Evolutionary conservation across 2,329 filamentous ascomycete genomes (phyloP), one percentile per base, ranked within the genome.

Genomic region (Trichoderma guizhouense): DNA sequence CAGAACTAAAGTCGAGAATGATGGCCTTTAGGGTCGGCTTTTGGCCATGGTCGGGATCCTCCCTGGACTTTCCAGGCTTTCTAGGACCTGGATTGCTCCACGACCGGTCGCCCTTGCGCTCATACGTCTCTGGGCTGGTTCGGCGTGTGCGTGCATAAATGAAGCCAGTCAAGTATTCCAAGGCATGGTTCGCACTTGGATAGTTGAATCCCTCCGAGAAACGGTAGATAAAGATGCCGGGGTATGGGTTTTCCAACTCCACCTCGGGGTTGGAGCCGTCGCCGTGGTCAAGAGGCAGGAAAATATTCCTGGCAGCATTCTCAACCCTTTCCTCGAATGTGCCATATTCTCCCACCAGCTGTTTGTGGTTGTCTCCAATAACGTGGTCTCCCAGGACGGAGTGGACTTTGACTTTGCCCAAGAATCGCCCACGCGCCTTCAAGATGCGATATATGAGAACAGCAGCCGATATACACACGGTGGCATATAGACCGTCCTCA

Each of bases 141-240:
- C 93, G 91, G 47, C 92, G 90, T 3, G 95, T 97, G 73, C 91
- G 83, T 57, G 85, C 81, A 75, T 92, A 91, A 61, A 97, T 89
- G 75, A 90, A 88, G 2, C 86, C 82, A 3, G 90, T 88, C 65
- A 97, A 86, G 77, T 93, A 89, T 78, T 98, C 94, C 71, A 97
- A 89, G 74, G 97, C 94, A 79, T 93, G 91, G 77, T 93, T 93
- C 24, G 94, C 94, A 76, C 97, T 99, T 73, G 95, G 94, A 78
- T 98, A 99, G 82, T 96, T 97, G 86, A 97, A 97, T 57, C 95
- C 93, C 83, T 98, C 95, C 0, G 92, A 90, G 81, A 97, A 98
- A 58, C 95, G 91, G 84, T 97, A 98, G 78, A 98, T 97, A 82
- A 98, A 97, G 75, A 99, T 88, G 67, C 96, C 96, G 0, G 95